A percentile compares a stretch with the other conserved stretches of the same genome.
Conservation (phyloP, 148 eudicot genomes). For the Amaranthus hypochondriacus region DNA sequence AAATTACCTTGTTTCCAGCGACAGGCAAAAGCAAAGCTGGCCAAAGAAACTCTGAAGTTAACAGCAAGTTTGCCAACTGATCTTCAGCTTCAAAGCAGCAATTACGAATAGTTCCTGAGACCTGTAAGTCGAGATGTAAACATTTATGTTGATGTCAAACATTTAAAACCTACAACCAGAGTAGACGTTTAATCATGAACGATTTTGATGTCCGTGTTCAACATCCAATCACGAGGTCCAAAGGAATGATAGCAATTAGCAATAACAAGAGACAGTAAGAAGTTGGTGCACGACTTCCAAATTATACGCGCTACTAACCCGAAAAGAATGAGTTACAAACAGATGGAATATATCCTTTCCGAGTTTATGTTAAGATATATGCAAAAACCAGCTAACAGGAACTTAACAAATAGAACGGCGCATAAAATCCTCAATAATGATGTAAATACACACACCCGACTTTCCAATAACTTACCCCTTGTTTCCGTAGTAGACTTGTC, state of each 20-base stretch:
- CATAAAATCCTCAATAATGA: constrained; percentile 6
- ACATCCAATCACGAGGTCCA: background rate
- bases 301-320: background rate
- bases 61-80: constrained; percentile 78
- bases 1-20: constrained; percentile 86
- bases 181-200: background rate
- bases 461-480: constrained; percentile 56
- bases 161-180: background rate
- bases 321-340: background rate
- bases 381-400: constrained; percentile 1
- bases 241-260: background rate
- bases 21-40: constrained; percentile 96
- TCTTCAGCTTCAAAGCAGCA: constrained; percentile 97
- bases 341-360: background rate
- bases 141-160: background rate
- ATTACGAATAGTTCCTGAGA: constrained; percentile 86
- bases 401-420: constrained; percentile 7
- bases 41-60: constrained; percentile 92
- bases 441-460: background rate
- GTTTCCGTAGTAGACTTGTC: constrained; percentile 60
- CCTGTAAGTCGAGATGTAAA: constrained; percentile 37
- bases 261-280: background rate
- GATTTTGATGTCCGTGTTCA: background rate
- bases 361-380: background rate
- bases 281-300: background rate